phyloP scores from a whole-genome alignment of 108 stramenopile genomes.

The Ochromonas danica region DNA sequence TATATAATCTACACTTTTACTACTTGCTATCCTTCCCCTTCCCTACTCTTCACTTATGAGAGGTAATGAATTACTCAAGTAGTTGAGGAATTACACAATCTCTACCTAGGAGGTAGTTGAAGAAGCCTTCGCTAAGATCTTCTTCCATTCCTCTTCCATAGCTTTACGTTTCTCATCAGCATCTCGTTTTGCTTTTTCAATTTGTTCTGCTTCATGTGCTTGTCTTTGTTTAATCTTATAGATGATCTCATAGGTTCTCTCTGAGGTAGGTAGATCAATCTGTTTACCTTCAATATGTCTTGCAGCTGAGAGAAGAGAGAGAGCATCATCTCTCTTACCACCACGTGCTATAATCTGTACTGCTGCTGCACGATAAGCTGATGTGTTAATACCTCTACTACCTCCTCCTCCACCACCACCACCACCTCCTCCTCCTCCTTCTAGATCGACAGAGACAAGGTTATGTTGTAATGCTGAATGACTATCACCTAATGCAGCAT shows the following conservation, averaged over 20 bases:
- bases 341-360: neutral
- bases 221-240: neutral
- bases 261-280: neutral
- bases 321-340: slow-evolving; percentile 2
- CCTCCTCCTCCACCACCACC: too few relatives aligned
- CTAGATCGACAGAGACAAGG: neutral
- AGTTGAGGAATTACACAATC: too few relatives aligned
- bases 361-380: neutral
- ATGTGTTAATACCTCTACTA: neutral
- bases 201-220: neutral
- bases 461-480: slow-evolving; percentile 23
- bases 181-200: neutral
- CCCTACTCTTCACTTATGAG: too few relatives aligned
- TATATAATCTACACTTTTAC: too few relatives aligned
- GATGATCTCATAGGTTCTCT: slow-evolving; percentile 11
- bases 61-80: too few relatives aligned
- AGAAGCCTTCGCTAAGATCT: too few relatives aligned
- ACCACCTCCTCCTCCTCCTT: neutral
- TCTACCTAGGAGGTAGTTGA: too few relatives aligned
- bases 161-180: neutral
- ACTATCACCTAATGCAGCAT: slow-evolving; percentile 1
- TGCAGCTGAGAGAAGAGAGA: neutral
- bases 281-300: slow-evolving; percentile 3
- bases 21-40: too few relatives aligned
- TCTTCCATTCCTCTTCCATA: neutral